These are phyloP conservation scores for Sisymbrium altissimum DNA, from an alignment of 345 rosid genomes.

Conservation along the genomic window DNA sequence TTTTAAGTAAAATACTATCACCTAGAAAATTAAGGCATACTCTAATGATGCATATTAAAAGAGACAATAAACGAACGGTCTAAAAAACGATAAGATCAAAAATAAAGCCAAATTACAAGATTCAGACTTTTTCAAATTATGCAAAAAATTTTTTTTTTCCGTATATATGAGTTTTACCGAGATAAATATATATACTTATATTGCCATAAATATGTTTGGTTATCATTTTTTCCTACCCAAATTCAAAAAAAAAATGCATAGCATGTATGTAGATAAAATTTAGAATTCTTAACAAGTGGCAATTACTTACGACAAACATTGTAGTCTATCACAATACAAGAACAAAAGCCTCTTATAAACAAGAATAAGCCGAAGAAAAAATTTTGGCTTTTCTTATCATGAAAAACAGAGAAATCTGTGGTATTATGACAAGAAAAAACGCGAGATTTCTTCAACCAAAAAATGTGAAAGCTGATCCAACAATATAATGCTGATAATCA, in stretches of 20 bases:
- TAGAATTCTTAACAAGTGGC: background rate
- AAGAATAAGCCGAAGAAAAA: background rate
- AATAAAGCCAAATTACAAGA: background rate
- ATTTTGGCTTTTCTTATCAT: background rate
- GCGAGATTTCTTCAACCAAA: background rate
- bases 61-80: background rate
- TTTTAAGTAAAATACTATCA: background rate
- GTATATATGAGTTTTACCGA: background rate
- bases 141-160: background rate
- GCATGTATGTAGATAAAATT: background rate
- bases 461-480: background rate
- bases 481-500: too few relatives aligned
- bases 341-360: background rate
- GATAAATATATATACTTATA: constrained; percentile 1
- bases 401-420: background rate
- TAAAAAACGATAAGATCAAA: background rate
- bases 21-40: background rate
- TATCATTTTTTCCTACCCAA: background rate
- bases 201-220: background rate
- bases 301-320: background rate
- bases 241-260: background rate
- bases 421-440: background rate
- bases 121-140: background rate
- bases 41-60: background rate
- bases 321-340: background rate